Base-by-base conservation (phyloP, 495 filamentous ascomycete species). In the Hypoxylon cercidicola region DNA sequence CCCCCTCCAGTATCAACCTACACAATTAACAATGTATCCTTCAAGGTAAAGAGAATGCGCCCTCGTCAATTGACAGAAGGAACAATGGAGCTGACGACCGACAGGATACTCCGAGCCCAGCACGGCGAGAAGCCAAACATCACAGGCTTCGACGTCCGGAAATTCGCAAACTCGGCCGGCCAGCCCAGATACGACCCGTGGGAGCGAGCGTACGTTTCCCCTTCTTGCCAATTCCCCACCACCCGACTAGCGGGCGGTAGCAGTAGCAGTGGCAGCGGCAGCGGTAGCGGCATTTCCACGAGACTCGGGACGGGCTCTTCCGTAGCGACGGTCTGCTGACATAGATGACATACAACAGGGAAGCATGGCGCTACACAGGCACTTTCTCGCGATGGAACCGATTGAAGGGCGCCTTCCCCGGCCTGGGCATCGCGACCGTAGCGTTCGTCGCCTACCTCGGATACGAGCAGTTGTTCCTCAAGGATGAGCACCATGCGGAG, bases 351-450 rank as follows among this genome's bases (percentile, higher is more conserved):
- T 23, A 0, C 35, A 25, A 63, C 75, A 99, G 95, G 62, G 95
- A 99, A 78, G 82, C 90, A 74, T 99, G 95, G 95, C 88, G 95
- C 70, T 97, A 96, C 81, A 87, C 87, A 46, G 45, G 96, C 66
- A 89, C 87, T 40, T 98, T 97, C 84, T 88, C 87, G 56, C 86
- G 94, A 52, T 90, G 78, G 76, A 94, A 96, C 80, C 91, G 95
- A 19, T 96, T 97, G 82, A 90, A 86, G 77, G 80, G 86, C 55
- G 80, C 87, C 54, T 90, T 99, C 77, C 95, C 95, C 25, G 95
- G 95, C 47, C 80, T 99, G 48, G 96, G 95, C 44, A 95, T 92
- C 62, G 95, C 93, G 4, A 89, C 88, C 8, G 94, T 94, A 44
- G 93, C 93, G 10, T 99, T 99, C 76, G 87, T 89, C 34, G 88